These are phyloP conservation scores for Scorias spongiosa DNA, from an alignment of 2,329 filamentous ascomycete species.

Conservation along the genomic window DNA sequence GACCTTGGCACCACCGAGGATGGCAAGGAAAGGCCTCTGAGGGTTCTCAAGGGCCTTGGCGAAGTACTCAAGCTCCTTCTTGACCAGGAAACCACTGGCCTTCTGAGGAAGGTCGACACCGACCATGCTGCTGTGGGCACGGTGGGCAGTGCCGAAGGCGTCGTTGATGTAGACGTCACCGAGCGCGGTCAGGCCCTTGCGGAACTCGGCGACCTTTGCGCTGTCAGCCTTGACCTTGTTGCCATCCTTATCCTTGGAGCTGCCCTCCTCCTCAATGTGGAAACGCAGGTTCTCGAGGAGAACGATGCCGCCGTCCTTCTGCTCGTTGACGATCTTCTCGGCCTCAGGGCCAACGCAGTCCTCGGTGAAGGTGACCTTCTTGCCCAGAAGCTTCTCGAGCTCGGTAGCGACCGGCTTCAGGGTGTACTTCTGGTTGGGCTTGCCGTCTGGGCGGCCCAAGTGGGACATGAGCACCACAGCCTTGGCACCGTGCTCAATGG, in stretches of 20 bases:
- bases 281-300: constrained; percentile 97
- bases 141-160: constrained; percentile 95
- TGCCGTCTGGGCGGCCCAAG: constrained; percentile 86
- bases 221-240: constrained; percentile 99
- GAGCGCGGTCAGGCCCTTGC: constrained; percentile 84
- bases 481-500: constrained; percentile 28
- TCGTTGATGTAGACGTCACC: constrained; percentile 98
- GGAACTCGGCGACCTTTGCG: constrained; percentile 79
- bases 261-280: constrained; percentile 96
- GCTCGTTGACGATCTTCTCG: constrained; percentile 76
- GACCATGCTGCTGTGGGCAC: constrained; percentile 98
- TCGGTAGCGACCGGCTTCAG: constrained; percentile 75
- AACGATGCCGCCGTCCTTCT: constrained; percentile 66
- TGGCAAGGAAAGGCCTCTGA: constrained; percentile 91
- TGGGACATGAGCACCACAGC: constrained; percentile 96
- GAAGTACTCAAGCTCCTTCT: constrained; percentile 99
- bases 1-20: constrained; percentile 95
- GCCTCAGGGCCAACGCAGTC: constrained; percentile 84
- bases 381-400: constrained; percentile 62
- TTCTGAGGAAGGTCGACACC: constrained; percentile 91
- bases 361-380: constrained; percentile 71
- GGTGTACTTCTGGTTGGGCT: constrained; percentile 83
- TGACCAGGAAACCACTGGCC: constrained; percentile 95
- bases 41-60: constrained; percentile 89
- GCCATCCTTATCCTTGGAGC: constrained; percentile 79